Evolutionary conservation across 2,329 filamentous ascomycete genomes (phyloP), one percentile per base, ranked within the genome.

Genomic region (Tothia fuscella): DNA sequence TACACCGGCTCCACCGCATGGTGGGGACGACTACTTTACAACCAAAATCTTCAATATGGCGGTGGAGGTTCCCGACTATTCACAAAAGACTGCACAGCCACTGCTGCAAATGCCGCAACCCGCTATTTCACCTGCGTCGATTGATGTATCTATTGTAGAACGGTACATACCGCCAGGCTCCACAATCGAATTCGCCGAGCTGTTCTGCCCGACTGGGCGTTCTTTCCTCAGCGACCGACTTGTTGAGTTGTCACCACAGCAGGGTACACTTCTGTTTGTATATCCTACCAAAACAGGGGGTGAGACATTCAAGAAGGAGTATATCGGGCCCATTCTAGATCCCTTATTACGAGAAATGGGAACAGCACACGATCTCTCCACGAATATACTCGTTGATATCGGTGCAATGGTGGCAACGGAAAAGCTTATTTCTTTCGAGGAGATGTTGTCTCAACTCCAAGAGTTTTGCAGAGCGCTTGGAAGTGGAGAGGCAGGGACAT

Each of bases 131-230:
- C 76, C 75, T 1, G 67, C 66, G 14, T 74, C 70, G 38, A 72
- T 79, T 46, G 67, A 78, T 42, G 61, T 79, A 30, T 72, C 74
- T 2, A 64, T 79, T 10, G 65, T 80, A 3, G 76, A 80, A 56
- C 70, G 76, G 28, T 80, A 77, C 54, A 74, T 80, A n/a, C 76
- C 76, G 14, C 76, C 76, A 2, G 68, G 73, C 1, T 75, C 68
- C 17, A 52, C 60, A 1, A 66, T 72, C 49, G 76, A 80, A 51
- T 76, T 76, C 45, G 57, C 62, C 24, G 69, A 76, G 47, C 67
- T 80, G 51, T 79, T 79, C 54, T 58, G 65, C 3, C 64, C 61
- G 33, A 68, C 71, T 4, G 53, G 53, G 4, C 68, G 67, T 3
- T 80, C 76, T 0, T 62, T 76, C 37, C 62, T 80, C 2, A 67